Evolutionary conservation across 31 red algal species (phyloP), one percentile per base, ranked within the genome.

Genomic region (Bonnemaisonia californica): DNA sequence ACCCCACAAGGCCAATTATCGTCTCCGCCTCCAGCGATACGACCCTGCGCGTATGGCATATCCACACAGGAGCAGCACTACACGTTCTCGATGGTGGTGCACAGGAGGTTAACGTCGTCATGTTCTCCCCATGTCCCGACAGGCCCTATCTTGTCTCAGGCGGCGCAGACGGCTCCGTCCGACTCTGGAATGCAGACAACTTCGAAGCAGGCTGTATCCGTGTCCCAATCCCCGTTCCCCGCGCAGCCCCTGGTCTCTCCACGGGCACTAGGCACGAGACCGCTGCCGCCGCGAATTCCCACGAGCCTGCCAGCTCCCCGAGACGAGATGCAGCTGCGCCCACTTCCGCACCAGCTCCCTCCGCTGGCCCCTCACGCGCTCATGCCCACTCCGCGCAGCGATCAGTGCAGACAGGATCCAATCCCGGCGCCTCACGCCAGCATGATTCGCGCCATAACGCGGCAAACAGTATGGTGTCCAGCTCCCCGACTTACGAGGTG

Each of bases 81-180:
- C 77, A 82, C 38, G 84, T 88, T 11, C 42, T 94, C 13, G 71
- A 87, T 51, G 83, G 83, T 26, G 81, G 87, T 35, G 37, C 70
- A 12, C 77, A 83, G 69, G 91, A 84, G 45, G 83, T 88, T 54
- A 94, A 88, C 59, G 91, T 73, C 48, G 77, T 89, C 36, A 76
- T 80, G 57, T 87, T 88, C 61, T 82, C 58, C 38, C 91, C 86
- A 23, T 86, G 71, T 79, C 83, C 84, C n/a, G 91, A 94, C 58
- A 69, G 84, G 32, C 91, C 91, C 23, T 94, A 86, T 74, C 81
- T 94, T 60, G 91, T 88, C 2, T 83, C 91, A 18, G 91, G 91
- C 41, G 91, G 91, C 56, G 77, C 76, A 19, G 91, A 94, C 66
- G 91, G 91, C 2, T 79, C 78, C 9, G 70, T 94, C 1, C 69